Base-by-base conservation (phyloP, 345 rosid species). In the Eutrema yunnanense region DNA sequence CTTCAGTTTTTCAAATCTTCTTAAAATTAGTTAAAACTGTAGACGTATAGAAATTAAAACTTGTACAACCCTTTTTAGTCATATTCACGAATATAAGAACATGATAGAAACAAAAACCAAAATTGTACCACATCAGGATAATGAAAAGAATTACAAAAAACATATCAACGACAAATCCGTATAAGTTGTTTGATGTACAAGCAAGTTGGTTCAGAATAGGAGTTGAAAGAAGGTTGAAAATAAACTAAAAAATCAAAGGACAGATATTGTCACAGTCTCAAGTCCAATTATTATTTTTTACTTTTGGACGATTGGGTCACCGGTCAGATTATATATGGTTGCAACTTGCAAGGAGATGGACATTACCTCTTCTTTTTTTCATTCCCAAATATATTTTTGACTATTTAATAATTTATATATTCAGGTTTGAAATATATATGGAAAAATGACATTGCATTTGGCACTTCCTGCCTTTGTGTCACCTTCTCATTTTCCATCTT, bases 211-310 rank as follows among this genome's bases (percentile, higher is more conserved):
- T 59, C 14, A 19, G 30, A 65, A 65, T 57, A 29, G 19, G 41
- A 60, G 27, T 74, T 74, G 78, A 75, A 75, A 67, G 50, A 68
- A 67, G 73, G 73, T 68, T 67, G 69, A 66, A 67, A 44, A 63
- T 30, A 32, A 6, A 55, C 10, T 22, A 22, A 32, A 9, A 30
- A 53, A 53, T 27, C 30, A 16, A 16, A 44, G 57, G 52, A 56
- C 33, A 62, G 33, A 36, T 60, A 27, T 68, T 68, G 63, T 75
- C 74, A 68, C 63, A n/a, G 16, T 75, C 74, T 51, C 67, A 75
- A 67, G 34, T 61, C 69, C 30, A 67, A 59, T 51, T 74, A 74
- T 66, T 50, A 19, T 27, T 55, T 55, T 55, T 64, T 14, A 40
- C 33, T 73, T 53, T 56, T 56, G 66, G 60, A 47, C 14, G 44